Evolutionary conservation across 2,329 filamentous ascomycete genomes (phyloP), one percentile per base, ranked within the genome.

Genomic region (Pestalotiopsis sp.): DNA sequence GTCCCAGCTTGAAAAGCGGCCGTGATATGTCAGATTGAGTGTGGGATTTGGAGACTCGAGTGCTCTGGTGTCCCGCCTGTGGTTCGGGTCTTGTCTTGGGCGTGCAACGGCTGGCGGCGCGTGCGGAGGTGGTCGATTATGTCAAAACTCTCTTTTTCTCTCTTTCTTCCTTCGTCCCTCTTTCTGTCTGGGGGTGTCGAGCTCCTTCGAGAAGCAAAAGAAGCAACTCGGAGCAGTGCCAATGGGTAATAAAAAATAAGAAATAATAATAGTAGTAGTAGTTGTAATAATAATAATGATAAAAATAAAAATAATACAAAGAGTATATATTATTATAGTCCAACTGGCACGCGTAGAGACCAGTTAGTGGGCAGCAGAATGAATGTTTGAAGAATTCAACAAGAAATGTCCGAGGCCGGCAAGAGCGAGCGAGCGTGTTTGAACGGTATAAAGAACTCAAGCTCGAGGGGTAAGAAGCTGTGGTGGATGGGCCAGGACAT

Each of bases 401-500:
- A 36, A 59, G 17, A 59, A 38, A 64, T 49, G 39, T 52, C 61
- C 61, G 61, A 64, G 61, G 61, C 61, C 61, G 38, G 31, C 27
- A 12, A 31, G 59, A 13, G 59, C 36, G 61, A 25, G 20, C 20
- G 27, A 23, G 38, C 27, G 57, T 59, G 57, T 59, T 27, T 5
- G 11, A 27, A 27, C 25, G 14, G 27, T 9, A 36, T 27, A 27
- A 36, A 36, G 27, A 12, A 36, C 23, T 52, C 31, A 36, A 36
- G 38, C 59, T 62, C 59, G 59, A 62, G 36, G n/a, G 27, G 59
- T 5, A 17, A 27, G 59, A 36, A 66, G 67, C 66, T 67, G 66
- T 41, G 38, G 63, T 20, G 39, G 66, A 66, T 66, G 68, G 70
- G 71, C 71, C 71, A 65, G 71, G 70, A 74, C 69, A 72, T 73